Percentiles rank a stretch among this genome's conserved stretches.
These are phyloP conservation scores for Colletotrichum graminicola DNA, from an alignment of 2,329 filamentous ascomycete species.

Conservation along the genomic window DNA sequence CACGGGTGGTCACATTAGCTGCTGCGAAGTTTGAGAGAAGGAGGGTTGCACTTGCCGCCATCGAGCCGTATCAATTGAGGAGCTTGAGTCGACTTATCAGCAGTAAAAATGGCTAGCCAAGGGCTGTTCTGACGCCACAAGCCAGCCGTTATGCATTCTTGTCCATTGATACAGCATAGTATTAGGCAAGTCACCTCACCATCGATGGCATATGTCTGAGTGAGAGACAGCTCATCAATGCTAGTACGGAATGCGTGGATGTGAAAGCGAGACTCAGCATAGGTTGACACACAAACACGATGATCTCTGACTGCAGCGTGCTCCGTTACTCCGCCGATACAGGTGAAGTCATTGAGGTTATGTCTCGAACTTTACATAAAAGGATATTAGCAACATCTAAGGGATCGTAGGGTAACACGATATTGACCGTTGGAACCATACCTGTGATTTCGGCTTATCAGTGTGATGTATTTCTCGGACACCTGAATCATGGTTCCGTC, in stretches of 20 bases:
- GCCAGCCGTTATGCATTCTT: constrained; percentile 51
- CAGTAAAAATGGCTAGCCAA: constrained; percentile 50
- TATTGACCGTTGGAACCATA: constrained; percentile 46
- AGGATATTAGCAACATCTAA: not conserved
- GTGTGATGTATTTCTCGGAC: constrained; percentile 61
- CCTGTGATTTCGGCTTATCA: constrained; percentile 54
- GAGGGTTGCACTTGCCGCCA: constrained; percentile 42
- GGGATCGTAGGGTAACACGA: not conserved
- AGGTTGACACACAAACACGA: constrained; percentile 58
- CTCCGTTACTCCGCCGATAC: constrained; percentile 49
- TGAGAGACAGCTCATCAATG: constrained; percentile 47
- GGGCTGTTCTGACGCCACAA: constrained; percentile 50
- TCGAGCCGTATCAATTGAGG: constrained; percentile 43
- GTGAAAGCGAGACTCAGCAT: constrained; percentile 52
- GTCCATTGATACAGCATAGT: constrained; percentile 47
- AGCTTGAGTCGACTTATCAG: constrained; percentile 27
- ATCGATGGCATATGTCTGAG: constrained; percentile 51
- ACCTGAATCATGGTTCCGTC: constrained; percentile 63
- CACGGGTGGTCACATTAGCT: not conserved
- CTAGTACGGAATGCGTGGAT: constrained; percentile 57
- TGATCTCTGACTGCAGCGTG: constrained; percentile 58
- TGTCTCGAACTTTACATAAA: constrained; percentile 11
- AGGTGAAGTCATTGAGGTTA: constrained; percentile 34
- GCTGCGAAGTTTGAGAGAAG: not conserved
- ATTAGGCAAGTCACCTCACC: constrained; percentile 65